Percentiles rank a stretch among this genome's conserved stretches.
Conservation (phyloP, 148 eudicot species). For the Vaccinium myrtillus region DNA sequence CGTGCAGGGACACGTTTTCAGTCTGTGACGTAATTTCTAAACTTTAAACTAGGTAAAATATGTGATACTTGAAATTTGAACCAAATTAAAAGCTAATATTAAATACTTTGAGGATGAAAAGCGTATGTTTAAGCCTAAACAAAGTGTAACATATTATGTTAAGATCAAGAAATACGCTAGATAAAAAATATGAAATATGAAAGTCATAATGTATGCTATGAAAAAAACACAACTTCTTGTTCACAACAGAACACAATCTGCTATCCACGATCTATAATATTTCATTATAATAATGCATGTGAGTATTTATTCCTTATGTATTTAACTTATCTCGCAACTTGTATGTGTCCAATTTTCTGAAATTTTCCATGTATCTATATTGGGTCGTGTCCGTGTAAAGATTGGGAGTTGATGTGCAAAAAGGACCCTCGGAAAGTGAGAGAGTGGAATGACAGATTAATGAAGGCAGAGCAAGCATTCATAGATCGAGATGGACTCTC, state of each 20-base stretch:
- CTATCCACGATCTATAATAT: not conserved
- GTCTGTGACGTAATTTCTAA: too few relatives aligned
- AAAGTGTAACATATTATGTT: not conserved
- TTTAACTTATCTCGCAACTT: not conserved
- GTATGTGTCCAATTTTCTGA: not conserved
- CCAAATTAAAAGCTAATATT: not conserved
- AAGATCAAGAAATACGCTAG: not conserved
- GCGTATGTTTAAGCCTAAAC: too few relatives aligned
- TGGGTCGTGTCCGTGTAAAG: constrained; percentile 5
- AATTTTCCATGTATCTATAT: not conserved
- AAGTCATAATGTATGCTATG: not conserved
- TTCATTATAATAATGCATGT: not conserved
- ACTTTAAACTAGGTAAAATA: not conserved
- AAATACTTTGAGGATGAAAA: not conserved
- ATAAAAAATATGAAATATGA: not conserved
- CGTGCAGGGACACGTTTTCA: not conserved
- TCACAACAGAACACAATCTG: not conserved
- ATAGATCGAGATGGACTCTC: constrained; percentile 51
- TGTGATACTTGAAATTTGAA: not conserved
- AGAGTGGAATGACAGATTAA: constrained; percentile 53
- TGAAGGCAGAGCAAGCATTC: constrained; percentile 60
- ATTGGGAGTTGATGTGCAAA: constrained; percentile 37
- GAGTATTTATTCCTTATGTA: not conserved
- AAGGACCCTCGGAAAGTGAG: constrained; percentile 34
- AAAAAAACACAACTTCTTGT: not conserved